Evolutionary conservation across 768 basidiomycete genomes (phyloP), one percentile per base, ranked within the genome.

Genomic region (Pleurotus ostreatus): DNA sequence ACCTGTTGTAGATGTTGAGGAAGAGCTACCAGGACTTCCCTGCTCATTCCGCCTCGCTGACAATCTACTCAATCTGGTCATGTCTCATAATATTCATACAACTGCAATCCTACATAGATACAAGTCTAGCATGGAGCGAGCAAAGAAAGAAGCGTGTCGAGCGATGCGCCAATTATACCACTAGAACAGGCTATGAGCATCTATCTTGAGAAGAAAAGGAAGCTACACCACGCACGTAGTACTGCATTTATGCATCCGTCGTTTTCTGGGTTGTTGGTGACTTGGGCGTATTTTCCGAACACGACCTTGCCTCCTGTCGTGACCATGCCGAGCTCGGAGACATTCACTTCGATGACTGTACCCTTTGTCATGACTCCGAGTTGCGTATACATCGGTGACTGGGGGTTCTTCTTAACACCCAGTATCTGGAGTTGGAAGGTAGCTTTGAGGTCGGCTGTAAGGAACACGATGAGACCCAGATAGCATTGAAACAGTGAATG

Each of bases 371-470:
- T 82, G 38, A 99, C 97, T 49, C 96, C 96, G 40, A 95, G 83
- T 66, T 94, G 92, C 0, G 94, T 94, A 67, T 94, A 95, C 90
- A 95, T 95, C 0, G 97, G 96, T 16, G 94, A 97, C 69, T 98
- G 97, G 22, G 97, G 97, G 66, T 99, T 99, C 78, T 98, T 98
- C 81, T 99, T 99, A 56, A 99, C 97, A 45, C 92, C 92, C 44
- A 99, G 76, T 61, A 99, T 98, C 62, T 96, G 94, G 4, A 99
- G 79, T 70, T 99, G 97, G 83, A 99, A 99, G 3, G 97, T 99
- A 6, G 96, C 97, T 73, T 96, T 98, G 46, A 98, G 76, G 68
- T 98, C 96, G 56, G 96, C 94, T 97, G 66, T 22, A 56, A 40
- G 30, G 40, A 25, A 3, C 40, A 34, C 11, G 48, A 46, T 53